Evolutionary conservation across 441 rosid genomes (phyloP).

Genomic region (Flueggea neowawraea): DNA sequence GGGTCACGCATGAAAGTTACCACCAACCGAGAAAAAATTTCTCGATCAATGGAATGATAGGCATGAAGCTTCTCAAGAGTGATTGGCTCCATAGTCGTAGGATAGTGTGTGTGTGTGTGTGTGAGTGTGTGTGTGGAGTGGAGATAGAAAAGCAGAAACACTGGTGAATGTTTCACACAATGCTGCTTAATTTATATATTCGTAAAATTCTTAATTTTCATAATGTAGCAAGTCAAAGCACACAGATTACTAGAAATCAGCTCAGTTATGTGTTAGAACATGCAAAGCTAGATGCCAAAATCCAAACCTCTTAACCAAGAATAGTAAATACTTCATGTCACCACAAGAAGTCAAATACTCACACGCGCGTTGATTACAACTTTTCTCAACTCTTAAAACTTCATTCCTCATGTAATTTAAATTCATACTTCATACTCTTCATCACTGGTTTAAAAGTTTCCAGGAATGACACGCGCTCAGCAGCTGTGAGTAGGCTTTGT

Average conservation of each 20-base stretch:
- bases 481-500: slow-evolving; percentile 1
- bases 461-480: background rate
- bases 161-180: background rate
- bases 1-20: slow-evolving; percentile 26
- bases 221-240: slow-evolving; percentile 3
- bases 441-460: background rate
- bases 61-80: slow-evolving; percentile 33
- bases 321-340: slow-evolving; percentile 1
- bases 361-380: background rate
- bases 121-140: background rate
- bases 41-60: slow-evolving; percentile 47
- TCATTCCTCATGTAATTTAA: background rate
- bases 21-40: slow-evolving; percentile 43
- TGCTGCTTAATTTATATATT: background rate
- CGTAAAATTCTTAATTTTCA: background rate
- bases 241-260: background rate
- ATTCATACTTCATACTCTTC: background rate
- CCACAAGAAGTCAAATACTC: background rate
- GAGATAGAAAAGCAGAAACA: background rate
- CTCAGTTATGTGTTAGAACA: no score
- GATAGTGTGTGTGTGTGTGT: background rate
- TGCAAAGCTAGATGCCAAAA: no score
- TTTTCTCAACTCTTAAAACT: background rate
- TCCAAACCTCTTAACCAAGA: slow-evolving; percentile 1
- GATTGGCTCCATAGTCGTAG: slow-evolving; percentile 23